Evolutionary conservation across 129 eudicot genomes (phyloP).

Genomic region (Tagetes patula): DNA sequence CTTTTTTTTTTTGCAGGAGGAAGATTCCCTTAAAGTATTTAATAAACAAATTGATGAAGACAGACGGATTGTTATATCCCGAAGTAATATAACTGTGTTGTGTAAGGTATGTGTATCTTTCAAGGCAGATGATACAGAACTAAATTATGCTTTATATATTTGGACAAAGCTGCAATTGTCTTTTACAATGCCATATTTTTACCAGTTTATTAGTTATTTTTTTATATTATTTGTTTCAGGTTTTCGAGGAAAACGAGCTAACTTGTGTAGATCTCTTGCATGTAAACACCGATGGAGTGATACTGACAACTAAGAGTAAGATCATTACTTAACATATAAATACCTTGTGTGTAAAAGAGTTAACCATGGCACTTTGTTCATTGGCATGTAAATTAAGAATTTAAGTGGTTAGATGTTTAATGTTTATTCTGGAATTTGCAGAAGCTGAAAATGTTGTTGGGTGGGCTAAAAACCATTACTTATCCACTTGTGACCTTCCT

Average conservation of each 20-base stretch:
- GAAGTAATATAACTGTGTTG: conserved; percentile 79
- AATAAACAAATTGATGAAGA: conserved; percentile 94
- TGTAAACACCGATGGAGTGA: conserved; percentile 74
- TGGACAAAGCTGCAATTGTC: neutral
- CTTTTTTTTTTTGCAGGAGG: conserved; percentile 56
- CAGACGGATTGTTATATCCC: conserved; percentile 77
- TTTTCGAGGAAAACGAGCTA: conserved; percentile 62
- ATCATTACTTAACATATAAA: neutral
- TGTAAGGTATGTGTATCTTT: conserved; percentile 55
- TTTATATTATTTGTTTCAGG: conserved; percentile 49
- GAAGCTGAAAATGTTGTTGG: conserved; percentile 98
- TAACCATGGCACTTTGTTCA: conserved; percentile 14
- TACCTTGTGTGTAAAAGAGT: neutral
- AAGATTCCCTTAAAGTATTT: conserved; percentile 63
- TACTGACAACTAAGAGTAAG: conserved; percentile 53
- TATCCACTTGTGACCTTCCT: conserved; percentile 70
- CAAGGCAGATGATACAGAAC: neutral
- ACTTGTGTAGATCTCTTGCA: conserved; percentile 66
- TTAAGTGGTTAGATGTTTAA: conserved; percentile 14
- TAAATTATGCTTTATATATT: neutral
- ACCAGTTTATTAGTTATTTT: neutral
- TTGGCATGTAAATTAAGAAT: conserved; percentile 35
- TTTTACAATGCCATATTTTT: neutral
- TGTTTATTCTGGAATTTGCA: conserved; percentile 31
- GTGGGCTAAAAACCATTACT: conserved; percentile 92